These are phyloP conservation scores for Cutaneotrichosporon cavernicola DNA, from an alignment of 1,284 basidiomycete genomes.

Conservation along the genomic window DNA sequence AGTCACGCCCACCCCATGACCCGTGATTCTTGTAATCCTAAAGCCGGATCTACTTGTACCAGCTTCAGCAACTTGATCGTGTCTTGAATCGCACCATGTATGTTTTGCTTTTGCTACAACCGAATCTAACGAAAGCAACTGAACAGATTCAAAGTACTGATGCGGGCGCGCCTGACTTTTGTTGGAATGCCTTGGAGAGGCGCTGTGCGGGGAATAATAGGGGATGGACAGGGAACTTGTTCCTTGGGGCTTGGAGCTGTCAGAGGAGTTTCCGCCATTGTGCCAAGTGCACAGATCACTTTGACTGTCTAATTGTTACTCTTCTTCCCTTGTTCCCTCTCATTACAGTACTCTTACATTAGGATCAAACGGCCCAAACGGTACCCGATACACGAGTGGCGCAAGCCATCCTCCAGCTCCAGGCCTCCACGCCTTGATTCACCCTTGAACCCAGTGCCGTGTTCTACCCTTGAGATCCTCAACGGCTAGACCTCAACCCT, in stretches of 20 bases:
- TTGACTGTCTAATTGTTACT: no score
- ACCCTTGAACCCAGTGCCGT: no score
- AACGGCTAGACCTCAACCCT: no score
- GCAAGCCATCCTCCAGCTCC: not conserved
- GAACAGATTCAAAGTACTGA: not conserved
- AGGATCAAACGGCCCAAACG: no score
- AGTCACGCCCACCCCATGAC: no score
- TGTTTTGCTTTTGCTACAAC: not conserved
- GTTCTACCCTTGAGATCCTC: no score
- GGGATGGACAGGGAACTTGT: not conserved
- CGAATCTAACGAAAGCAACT: not conserved
- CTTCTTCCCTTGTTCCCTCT: no score
- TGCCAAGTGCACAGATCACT: not conserved
- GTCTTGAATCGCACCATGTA: not conserved
- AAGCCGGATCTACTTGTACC: no score
- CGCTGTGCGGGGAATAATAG: not conserved
- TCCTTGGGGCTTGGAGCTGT: not conserved
- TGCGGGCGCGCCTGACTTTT: slow-evolving; percentile 1
- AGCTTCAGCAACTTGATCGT: no score
- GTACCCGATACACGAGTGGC: not conserved
- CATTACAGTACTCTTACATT: not conserved
- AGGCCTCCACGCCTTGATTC: no score
- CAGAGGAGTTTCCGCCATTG: not conserved
- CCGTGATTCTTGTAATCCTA: no score
- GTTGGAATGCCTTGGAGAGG: not conserved